These are phyloP conservation scores for Cryptomeria japonica DNA, from an alignment of 75 land plant species.

Conservation along the genomic window DNA sequence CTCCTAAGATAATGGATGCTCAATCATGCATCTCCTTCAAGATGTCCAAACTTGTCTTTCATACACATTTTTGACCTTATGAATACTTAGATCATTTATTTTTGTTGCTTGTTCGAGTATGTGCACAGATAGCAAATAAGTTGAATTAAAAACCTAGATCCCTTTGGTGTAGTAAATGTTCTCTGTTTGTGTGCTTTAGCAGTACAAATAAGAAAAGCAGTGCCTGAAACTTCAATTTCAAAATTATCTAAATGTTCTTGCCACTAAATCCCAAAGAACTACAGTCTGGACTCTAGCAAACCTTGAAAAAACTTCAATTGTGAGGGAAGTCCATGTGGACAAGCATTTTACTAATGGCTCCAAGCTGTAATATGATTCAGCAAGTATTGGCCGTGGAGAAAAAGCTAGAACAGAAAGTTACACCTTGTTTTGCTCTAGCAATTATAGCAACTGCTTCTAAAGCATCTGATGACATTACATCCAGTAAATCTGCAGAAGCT, in stretches of 20 bases:
- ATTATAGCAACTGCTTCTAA: conserved; percentile 72
- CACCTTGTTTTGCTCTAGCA: conserved; percentile 51
- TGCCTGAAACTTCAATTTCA: conserved; percentile 78
- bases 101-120: conserved; percentile 56
- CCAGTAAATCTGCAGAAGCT: conserved; percentile 41
- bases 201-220: conserved; percentile 76
- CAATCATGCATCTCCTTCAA: conserved; percentile 53
- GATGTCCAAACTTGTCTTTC: conserved; percentile 27
- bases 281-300: conserved; percentile 71
- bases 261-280: too few relatives aligned
- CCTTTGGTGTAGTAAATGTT: conserved; percentile 52
- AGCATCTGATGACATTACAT: conserved; percentile 47
- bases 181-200: conserved; percentile 68
- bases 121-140: conserved; percentile 60
- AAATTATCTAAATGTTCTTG: conserved; percentile 33
- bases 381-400: conserved; percentile 53
- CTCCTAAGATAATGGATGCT: conserved; percentile 55
- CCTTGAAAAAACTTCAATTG: conserved; percentile 83
- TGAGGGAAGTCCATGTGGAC: conserved; percentile 52
- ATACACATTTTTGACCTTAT: conserved; percentile 19
- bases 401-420: conserved; percentile 18
- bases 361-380: conserved; percentile 58
- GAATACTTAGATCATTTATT: conserved; percentile 31
- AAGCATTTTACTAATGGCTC: conserved; percentile 62
- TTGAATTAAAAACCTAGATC: conserved; percentile 39